These are phyloP conservation scores for Vitis hybrid DNA, from an alignment of 177 flowering plant genomes.

Conservation along the genomic window DNA sequence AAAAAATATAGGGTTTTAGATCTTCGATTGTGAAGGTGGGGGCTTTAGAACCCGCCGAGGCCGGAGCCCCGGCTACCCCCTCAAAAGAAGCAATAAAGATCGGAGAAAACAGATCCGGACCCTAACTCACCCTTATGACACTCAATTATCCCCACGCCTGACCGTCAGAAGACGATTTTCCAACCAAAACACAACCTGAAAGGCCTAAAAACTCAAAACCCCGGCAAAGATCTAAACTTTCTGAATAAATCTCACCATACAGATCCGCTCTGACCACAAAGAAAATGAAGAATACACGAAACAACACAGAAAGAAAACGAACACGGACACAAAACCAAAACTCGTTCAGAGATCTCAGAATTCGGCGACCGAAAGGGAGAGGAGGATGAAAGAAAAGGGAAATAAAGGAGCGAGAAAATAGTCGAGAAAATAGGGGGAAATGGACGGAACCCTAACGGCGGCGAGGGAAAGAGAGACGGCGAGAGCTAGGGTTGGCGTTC, in stretches of 20 bases:
- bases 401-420: neutral
- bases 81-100: conserved; percentile 73
- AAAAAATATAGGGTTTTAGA: conserved; percentile 14
- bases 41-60: conserved; percentile 99
- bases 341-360: neutral
- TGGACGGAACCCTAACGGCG: conserved; percentile 3
- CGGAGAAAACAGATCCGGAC: conserved; percentile 25
- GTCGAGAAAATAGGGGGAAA: neutral
- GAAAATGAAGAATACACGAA: neutral
- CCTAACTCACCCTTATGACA: conserved; percentile 34
- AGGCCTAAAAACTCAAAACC: neutral
- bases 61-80: conserved; percentile 99
- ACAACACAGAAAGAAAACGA: neutral
- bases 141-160: conserved; percentile 59
- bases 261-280: neutral
- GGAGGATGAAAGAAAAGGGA: neutral
- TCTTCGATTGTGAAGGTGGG: conserved; percentile 56
- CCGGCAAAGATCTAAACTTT: conserved; percentile 8
- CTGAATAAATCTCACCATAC: conserved; percentile 10
- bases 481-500: conserved; percentile 7
- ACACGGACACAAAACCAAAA: conserved; percentile 1
- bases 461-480: neutral
- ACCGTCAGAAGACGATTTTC: conserved; percentile 46
- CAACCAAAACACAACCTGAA: neutral
- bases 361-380: neutral